Conservation (phyloP, 768 basidiomycete species). For the Termitomyces titanicus region DNA sequence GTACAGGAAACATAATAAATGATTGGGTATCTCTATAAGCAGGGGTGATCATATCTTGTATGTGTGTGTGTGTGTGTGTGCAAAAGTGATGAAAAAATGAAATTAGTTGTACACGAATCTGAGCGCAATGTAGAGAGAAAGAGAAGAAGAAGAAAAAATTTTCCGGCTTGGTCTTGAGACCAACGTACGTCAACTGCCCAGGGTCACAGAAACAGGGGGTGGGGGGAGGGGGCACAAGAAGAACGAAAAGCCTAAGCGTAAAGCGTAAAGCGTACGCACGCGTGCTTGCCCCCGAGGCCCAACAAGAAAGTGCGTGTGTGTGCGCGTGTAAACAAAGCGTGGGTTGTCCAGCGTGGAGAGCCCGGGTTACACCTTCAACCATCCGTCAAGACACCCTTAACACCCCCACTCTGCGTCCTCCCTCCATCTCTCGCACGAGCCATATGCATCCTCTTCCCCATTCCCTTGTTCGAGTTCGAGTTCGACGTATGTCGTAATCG, state of each 20-base stretch:
- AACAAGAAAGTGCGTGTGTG: neutral
- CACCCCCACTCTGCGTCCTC: constrained; percentile 83
- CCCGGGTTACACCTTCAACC: constrained; percentile 7
- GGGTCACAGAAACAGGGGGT: neutral
- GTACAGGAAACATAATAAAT: neutral
- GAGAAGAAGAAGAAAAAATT: neutral
- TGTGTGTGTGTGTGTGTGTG: neutral
- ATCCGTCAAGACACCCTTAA: constrained; percentile 63
- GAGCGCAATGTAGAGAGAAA: neutral
- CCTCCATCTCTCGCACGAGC: constrained; percentile 76
- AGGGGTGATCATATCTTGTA: constrained; percentile 4
- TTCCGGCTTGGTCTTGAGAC: too few species aligned
- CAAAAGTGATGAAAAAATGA: neutral
- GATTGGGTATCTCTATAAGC: constrained; percentile 11
- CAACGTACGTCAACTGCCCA: too few species aligned
- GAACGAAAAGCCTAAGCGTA: neutral
- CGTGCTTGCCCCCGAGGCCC: neutral
- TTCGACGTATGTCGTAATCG: constrained; percentile 15
- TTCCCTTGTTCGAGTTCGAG: constrained; percentile 20
- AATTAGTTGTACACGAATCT: neutral
- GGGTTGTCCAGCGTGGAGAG: neutral
- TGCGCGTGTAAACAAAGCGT: neutral
- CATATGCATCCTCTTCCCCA: constrained; percentile 58
- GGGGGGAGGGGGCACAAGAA: neutral
- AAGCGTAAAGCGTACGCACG: too few species aligned